These are phyloP conservation scores for Xylariales sp. DNA, from an alignment of 2,329 filamentous ascomycete genomes.

Conservation along the genomic window DNA sequence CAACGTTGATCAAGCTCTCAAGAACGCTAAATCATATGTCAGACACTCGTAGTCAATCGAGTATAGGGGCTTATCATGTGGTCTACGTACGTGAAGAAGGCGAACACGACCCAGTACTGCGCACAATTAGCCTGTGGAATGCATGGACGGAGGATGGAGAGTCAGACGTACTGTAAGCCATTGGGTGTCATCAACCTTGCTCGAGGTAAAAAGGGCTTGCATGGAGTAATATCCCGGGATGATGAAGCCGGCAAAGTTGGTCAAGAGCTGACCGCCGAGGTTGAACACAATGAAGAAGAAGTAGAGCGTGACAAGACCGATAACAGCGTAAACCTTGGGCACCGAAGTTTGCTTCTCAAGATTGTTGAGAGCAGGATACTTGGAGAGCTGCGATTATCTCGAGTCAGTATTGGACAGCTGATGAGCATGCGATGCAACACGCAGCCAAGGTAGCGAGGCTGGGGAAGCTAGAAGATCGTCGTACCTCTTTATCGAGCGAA, in stretches of 20 bases:
- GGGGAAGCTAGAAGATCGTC: constrained; percentile 19
- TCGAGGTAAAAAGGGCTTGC: constrained; percentile 66
- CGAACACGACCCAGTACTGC: constrained; percentile 84
- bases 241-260: constrained; percentile 79
- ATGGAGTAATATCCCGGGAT: constrained; percentile 83
- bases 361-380: constrained; percentile 79
- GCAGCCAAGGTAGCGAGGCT: background rate
- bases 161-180: constrained; percentile 62
- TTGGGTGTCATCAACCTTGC: constrained; percentile 76
- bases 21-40: constrained; percentile 48
- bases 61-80: no score
- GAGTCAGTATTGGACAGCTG: constrained; percentile 13
- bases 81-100: constrained; percentile 68
- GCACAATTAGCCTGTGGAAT: constrained; percentile 27
- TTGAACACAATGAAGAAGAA: constrained; percentile 93
- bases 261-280: constrained; percentile 81
- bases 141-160: no score
- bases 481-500: constrained; percentile 78
- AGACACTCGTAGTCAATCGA: background rate
- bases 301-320: constrained; percentile 73
- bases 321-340: constrained; percentile 79
- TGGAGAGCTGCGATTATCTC: constrained; percentile 61
- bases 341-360: constrained; percentile 79
- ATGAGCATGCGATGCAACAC: constrained; percentile 14
- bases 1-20: constrained; percentile 77